Evolutionary conservation across 306 rosid genomes (phyloP).

Genomic region (Quercus rubra): DNA sequence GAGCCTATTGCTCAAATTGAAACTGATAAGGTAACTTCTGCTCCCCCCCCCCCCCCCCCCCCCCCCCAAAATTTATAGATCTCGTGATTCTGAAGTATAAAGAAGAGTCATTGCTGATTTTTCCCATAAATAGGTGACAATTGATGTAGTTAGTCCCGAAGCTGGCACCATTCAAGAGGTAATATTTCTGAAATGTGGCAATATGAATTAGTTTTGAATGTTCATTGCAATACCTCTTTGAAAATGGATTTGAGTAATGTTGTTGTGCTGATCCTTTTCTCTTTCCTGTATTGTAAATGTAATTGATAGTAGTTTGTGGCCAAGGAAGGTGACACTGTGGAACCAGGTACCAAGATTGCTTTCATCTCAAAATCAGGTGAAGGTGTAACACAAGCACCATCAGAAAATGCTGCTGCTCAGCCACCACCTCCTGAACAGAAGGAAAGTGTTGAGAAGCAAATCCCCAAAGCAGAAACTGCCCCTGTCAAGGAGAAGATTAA

Average conservation of each 20-base stretch:
- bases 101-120: neutral
- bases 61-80: neutral
- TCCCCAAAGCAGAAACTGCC: slow-evolving; percentile 45
- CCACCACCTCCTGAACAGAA: slow-evolving; percentile 33
- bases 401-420: slow-evolving; percentile 47
- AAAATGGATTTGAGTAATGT: slow-evolving; percentile 6
- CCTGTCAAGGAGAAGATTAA: slow-evolving; percentile 44
- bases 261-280: slow-evolving; percentile 9
- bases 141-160: slow-evolving; percentile 81
- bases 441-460: slow-evolving; percentile 41
- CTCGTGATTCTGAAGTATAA: neutral
- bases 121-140: slow-evolving; percentile 54
- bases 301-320: slow-evolving; percentile 55
- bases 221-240: neutral
- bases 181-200: slow-evolving; percentile 2
- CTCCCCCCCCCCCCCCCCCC: neutral
- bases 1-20: slow-evolving; percentile 85
- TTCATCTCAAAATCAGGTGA: slow-evolving; percentile 80
- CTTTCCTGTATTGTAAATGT: neutral
- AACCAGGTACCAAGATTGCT: slow-evolving; percentile 82
- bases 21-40: slow-evolving; percentile 69
- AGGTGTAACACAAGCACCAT: slow-evolving; percentile 60
- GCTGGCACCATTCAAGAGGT: slow-evolving; percentile 74
- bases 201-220: slow-evolving; percentile 2
- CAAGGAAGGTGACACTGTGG: slow-evolving; percentile 87